Evolutionary conservation across 192 early-diverging fungal genomes (phyloP).

Genomic region (Umbelopsis vinacea): DNA sequence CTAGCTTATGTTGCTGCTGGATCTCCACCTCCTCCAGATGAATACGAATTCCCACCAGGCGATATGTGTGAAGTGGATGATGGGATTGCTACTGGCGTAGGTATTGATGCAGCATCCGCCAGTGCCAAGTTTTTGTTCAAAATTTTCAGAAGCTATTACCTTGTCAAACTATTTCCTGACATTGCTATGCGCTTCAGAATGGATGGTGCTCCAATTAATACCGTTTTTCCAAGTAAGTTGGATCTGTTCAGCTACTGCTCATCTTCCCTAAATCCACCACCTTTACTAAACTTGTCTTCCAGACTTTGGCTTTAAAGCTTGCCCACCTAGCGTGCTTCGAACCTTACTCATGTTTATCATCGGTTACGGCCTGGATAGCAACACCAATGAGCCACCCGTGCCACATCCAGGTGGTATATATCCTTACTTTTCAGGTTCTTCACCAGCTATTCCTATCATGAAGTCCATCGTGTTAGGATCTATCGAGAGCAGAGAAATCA

Average conservation of each 20-base stretch:
- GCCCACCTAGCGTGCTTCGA: constrained; percentile 70
- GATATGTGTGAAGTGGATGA: constrained; percentile 53
- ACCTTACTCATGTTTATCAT: constrained; percentile 70
- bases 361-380: constrained; percentile 64
- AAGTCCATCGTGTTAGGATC: constrained; percentile 61
- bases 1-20: constrained; percentile 64
- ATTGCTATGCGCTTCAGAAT: constrained; percentile 53
- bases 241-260: background rate
- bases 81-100: constrained; percentile 61
- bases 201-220: constrained; percentile 21
- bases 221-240: constrained; percentile 10
- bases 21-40: constrained; percentile 61
- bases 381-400: constrained; percentile 38
- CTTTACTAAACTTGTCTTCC: background rate
- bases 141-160: constrained; percentile 68
- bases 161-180: constrained; percentile 72
- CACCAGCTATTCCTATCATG: constrained; percentile 63
- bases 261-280: no score
- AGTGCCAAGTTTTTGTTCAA: constrained; percentile 72
- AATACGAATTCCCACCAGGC: constrained; percentile 56
- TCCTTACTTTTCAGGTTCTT: constrained; percentile 38
- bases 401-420: constrained; percentile 25
- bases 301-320: constrained; percentile 65
- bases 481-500: constrained; percentile 68
- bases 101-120: constrained; percentile 60